phyloP scores from a whole-genome alignment of 257 asterid species.

The Jasminum sambac region DNA sequence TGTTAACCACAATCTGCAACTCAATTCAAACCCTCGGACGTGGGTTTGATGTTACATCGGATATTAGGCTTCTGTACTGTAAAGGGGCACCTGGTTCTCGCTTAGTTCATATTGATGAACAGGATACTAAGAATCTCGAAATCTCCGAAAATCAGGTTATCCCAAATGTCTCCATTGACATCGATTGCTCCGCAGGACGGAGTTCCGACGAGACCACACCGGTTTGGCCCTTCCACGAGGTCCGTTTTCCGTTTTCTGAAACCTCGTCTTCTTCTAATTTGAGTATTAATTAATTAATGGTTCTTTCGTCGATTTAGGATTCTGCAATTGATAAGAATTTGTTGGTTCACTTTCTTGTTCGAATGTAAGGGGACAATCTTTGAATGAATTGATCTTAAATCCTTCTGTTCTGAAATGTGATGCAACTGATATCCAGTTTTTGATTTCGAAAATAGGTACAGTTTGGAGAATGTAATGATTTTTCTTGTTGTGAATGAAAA shows the following conservation, averaged over 20 bases:
- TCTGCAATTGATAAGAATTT: slow-evolving; percentile 8
- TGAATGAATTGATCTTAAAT: neutral
- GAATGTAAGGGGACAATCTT: slow-evolving; percentile 5
- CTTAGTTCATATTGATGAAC: slow-evolving; percentile 67
- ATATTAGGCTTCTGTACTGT: slow-evolving; percentile 89
- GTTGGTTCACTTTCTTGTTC: slow-evolving; percentile 7
- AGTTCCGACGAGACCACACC: slow-evolving; percentile 57
- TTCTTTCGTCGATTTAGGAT: neutral
- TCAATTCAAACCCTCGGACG: slow-evolving; percentile 97
- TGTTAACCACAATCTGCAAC: slow-evolving; percentile 74
- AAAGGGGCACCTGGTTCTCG: slow-evolving; percentile 92
- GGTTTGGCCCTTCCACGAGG: slow-evolving; percentile 85
- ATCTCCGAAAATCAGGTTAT: slow-evolving; percentile 54
- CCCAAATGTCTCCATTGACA: slow-evolving; percentile 82
- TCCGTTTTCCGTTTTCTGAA: slow-evolving; percentile 11
- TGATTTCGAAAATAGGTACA: neutral
- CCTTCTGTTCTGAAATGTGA: slow-evolving; percentile 7
- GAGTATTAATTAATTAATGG: neutral
- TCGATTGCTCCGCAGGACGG: slow-evolving; percentile 51
- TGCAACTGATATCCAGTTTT: slow-evolving; percentile 9
- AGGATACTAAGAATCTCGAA: slow-evolving; percentile 49
- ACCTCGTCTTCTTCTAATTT: neutral
- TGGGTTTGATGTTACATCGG: slow-evolving; percentile 97
- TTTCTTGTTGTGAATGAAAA: neutral
- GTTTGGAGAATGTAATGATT: neutral